Evolutionary conservation across 2,329 filamentous ascomycete species (phyloP).

Genomic region (Venturia carpophila): DNA sequence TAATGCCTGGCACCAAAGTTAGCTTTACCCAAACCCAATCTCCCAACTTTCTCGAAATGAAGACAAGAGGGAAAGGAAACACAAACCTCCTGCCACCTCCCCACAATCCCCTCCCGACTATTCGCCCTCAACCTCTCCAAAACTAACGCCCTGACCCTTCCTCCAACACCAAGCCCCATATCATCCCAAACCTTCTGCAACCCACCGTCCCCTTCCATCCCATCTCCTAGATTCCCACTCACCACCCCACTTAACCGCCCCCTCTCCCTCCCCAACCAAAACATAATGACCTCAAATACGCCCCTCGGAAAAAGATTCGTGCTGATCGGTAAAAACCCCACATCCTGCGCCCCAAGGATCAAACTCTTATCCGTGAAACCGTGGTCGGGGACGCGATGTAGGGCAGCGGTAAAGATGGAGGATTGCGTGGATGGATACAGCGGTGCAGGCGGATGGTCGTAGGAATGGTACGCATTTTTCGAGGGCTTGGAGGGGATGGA

Average conservation of each 20-base stretch:
- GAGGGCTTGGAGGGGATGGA: neutral
- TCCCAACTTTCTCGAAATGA: neutral
- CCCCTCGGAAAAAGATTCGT: constrained; percentile 73
- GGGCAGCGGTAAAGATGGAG: constrained; percentile 72
- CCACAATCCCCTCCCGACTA: constrained; percentile 50
- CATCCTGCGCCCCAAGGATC: constrained; percentile 69
- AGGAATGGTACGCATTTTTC: constrained; percentile 57
- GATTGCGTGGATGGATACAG: constrained; percentile 60
- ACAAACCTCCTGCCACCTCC: constrained; percentile 78
- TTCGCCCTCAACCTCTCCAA: constrained; percentile 75
- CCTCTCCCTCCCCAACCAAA: constrained; percentile 63
- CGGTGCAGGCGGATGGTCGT: constrained; percentile 55
- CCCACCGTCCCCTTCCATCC: constrained; percentile 21
- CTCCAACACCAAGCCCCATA: constrained; percentile 36
- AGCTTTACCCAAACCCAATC: too few species aligned
- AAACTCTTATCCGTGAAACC: constrained; percentile 75
- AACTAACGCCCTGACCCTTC: constrained; percentile 62
- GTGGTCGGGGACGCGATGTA: constrained; percentile 66
- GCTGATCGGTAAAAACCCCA: constrained; percentile 74
- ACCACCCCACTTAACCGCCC: constrained; percentile 44
- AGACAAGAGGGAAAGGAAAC: neutral
- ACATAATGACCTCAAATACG: constrained; percentile 72
- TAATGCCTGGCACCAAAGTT: constrained; percentile 53
- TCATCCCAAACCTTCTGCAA: constrained; percentile 31
- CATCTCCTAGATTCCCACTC: constrained; percentile 21